phyloP scores from a whole-genome alignment of 441 rosid species.

The California macrophylla region DNA sequence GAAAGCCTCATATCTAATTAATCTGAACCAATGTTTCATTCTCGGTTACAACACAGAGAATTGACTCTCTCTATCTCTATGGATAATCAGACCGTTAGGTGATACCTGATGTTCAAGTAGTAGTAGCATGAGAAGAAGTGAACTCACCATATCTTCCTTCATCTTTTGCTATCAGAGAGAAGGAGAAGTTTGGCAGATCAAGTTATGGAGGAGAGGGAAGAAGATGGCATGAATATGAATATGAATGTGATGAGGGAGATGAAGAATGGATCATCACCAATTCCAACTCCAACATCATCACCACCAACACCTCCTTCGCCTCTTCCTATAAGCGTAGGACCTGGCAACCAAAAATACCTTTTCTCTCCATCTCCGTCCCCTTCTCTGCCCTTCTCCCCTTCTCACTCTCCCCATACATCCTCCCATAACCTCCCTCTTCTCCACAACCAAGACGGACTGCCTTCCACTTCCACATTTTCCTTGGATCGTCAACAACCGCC shows the following conservation, averaged over 20 bases:
- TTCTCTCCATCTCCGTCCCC: constrained; percentile 42
- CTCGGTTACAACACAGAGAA: no score
- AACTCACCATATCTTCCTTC: background rate
- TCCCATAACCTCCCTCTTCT: constrained; percentile 40
- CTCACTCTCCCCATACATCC: constrained; percentile 29
- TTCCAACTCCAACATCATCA: constrained; percentile 37
- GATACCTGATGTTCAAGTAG: background rate
- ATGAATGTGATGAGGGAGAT: constrained; percentile 3
- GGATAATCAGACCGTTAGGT: constrained; percentile 1
- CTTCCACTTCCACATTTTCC: constrained; percentile 31
- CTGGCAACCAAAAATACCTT: constrained; percentile 39
- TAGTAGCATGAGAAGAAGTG: background rate
- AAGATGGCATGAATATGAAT: constrained; percentile 5
- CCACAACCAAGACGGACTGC: constrained; percentile 8
- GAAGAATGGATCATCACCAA: constrained; percentile 17
- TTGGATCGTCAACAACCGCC: constrained; percentile 20
- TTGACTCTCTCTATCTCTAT: no score
- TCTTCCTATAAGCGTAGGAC: constrained; percentile 47
- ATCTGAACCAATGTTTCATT: no score
- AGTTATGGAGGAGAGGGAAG: background rate
- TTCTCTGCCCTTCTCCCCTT: constrained; percentile 43
- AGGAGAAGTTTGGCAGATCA: background rate
- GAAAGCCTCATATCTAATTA: no score
- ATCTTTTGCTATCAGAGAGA: no score
- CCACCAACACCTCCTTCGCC: constrained; percentile 66